Evolutionary conservation across 108 stramenopile species (phyloP), one percentile per base, ranked within the genome.

Genomic region (Craspedostauros australis): DNA sequence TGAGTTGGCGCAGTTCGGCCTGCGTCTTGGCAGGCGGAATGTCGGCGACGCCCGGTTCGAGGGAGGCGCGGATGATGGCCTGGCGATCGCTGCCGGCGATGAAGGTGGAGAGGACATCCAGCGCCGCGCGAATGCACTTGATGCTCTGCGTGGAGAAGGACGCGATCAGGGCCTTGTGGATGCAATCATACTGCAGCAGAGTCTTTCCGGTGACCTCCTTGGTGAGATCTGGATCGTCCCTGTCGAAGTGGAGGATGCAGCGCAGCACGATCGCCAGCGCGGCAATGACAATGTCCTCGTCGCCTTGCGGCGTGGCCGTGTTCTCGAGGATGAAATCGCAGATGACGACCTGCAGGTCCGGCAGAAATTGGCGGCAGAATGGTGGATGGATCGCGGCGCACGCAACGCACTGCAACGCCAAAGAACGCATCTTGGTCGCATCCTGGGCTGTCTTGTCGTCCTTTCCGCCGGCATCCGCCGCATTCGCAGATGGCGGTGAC

Each of bases 101-200:
- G 86, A 84, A 88, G 19, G 80, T 62, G 3, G 81, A 60, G 14
- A 92, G 28, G 9, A 88, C 62, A 60, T 92, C 86, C n/a, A 86
- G 54, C 6, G 79, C 78, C 18, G 80, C 83, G 16, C 80, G 77
- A 40, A 84, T 66, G 38, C 76, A 19, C 9, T 50, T 34, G 32
- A 52, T 24, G 47, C 64, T 42, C 24, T 46, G 34, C 22, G 65
- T 52, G 19, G 47, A 20, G 22, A 80, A 72, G 24, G 72, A 65
- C 20, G 70, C 68, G 46, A 61, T 66, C 7, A 66, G 23, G 30
- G 46, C 48, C 23, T 53, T n/a, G 15, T 63, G n/a, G 2, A 67
- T 11, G 5, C 47, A 43, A 1, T 57, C 27, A 31, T 70, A 54
- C 6, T 61, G 20, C 16, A 70, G 28, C 28, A 28, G 7, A 1